Percentiles rank a stretch among this genome's conserved stretches.
Evolutionary conservation across 257 asterid species (phyloP).

Genomic region (Scutellaria minor): DNA sequence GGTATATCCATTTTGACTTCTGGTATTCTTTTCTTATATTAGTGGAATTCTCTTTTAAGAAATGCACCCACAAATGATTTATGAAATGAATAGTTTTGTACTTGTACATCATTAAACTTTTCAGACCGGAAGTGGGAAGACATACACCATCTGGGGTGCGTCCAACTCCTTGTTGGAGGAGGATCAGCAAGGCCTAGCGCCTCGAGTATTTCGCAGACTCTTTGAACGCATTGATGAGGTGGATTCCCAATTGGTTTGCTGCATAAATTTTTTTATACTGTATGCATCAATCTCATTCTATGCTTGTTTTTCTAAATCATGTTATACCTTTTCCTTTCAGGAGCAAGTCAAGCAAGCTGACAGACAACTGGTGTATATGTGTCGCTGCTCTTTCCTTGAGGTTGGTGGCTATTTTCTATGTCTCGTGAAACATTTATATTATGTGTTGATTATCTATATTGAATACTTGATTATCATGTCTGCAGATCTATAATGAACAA

Average conservation of each 20-base stretch:
- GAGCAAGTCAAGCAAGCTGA: conserved; percentile 90
- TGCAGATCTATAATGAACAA: conserved; percentile 97
- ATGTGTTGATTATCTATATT: conserved; percentile 18
- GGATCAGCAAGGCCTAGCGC: conserved; percentile 91
- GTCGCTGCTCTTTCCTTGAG: conserved; percentile 99
- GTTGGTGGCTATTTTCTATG: conserved; percentile 46
- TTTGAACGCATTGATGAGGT: conserved; percentile 86
- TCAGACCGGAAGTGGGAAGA: conserved; percentile 99
- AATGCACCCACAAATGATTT: conserved; percentile 16
- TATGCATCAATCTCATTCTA: conserved; percentile 20
- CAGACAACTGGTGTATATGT: conserved; percentile 79
- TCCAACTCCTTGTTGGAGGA: conserved; percentile 82
- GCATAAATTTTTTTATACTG: conserved; percentile 18
- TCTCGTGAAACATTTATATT: not conserved
- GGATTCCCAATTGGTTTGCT: conserved; percentile 16
- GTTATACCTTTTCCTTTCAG: conserved; percentile 49
- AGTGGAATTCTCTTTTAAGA: not conserved
- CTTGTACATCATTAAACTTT: conserved; percentile 34
- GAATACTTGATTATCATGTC: conserved; percentile 27
- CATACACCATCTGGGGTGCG: conserved; percentile 98
- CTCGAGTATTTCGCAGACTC: conserved; percentile 86
- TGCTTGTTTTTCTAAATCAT: conserved; percentile 5
- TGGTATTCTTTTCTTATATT: not conserved
- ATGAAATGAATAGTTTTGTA: conserved; percentile 13
- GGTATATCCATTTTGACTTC: conserved; percentile 48